Evolutionary conservation across 2,329 filamentous ascomycete genomes (phyloP).

Genomic region (Anisogramma anomala): DNA sequence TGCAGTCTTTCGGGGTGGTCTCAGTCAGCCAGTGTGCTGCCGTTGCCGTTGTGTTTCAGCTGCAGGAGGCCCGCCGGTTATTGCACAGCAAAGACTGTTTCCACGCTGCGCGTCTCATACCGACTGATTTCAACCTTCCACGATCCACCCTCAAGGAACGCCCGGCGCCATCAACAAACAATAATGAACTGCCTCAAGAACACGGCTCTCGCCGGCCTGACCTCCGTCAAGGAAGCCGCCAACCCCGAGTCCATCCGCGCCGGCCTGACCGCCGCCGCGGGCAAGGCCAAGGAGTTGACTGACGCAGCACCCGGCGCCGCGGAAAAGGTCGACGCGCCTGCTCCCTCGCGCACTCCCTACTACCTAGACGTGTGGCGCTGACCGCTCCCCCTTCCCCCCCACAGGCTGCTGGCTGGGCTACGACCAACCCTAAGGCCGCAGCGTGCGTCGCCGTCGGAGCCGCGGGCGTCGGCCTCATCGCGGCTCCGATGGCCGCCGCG

Average conservation of each 20-base stretch:
- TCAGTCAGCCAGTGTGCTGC: no score
- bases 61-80: no score
- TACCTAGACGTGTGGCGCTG: no score
- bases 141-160: neutral
- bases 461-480: neutral
- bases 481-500: conserved; percentile 10
- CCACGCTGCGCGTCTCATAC: no score
- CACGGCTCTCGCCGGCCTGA: neutral
- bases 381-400: no score
- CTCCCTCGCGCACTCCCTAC: neutral
- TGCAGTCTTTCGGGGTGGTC: no score
- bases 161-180: neutral
- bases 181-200: neutral
- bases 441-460: neutral
- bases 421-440: conserved; percentile 2
- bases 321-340: neutral
- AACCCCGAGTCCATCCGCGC: no score
- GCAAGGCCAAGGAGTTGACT: neutral
- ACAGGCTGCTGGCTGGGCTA: conserved; percentile 3
- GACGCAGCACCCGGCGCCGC: neutral
- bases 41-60: no score
- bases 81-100: no score
- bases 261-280: neutral
- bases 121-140: no score
- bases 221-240: neutral